These are phyloP conservation scores for Podila clonocystis DNA, from an alignment of 192 early-diverging fungal genomes.

Conservation along the genomic window DNA sequence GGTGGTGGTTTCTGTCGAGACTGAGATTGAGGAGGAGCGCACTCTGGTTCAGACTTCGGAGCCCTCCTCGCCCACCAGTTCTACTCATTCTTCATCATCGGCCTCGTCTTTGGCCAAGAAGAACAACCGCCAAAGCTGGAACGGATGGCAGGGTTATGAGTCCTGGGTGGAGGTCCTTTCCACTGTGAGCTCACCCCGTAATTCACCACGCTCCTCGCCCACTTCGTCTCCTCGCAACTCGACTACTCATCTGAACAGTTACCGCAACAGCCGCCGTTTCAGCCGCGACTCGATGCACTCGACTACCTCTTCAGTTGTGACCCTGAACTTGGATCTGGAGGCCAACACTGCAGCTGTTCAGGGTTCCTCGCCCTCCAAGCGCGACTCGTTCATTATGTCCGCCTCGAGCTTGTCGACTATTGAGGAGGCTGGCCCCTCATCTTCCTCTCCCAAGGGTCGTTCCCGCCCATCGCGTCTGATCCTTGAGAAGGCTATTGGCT, in stretches of 20 bases:
- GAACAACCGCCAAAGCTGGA: slow-evolving; percentile 43
- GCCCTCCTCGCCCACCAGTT: slow-evolving; percentile 27
- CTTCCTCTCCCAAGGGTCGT: slow-evolving; percentile 22
- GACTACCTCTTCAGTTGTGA: slow-evolving; percentile 8
- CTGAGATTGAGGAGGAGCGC: slow-evolving; percentile 24
- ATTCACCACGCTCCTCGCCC: slow-evolving; percentile 33
- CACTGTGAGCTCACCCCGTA: slow-evolving; percentile 35
- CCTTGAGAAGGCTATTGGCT: slow-evolving; percentile 13
- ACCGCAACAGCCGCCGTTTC: slow-evolving; percentile 15
- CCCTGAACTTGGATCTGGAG: slow-evolving; percentile 40
- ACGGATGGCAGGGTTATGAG: slow-evolving; percentile 50
- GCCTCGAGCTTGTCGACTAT: slow-evolving; percentile 5
- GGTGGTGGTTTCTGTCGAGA: slow-evolving; percentile 7
- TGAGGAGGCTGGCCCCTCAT: slow-evolving; percentile 2
- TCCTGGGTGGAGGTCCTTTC: slow-evolving; percentile 42
- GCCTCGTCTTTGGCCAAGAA: slow-evolving; percentile 14
- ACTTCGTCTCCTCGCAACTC: slow-evolving; percentile 33
- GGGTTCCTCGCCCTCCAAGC: slow-evolving; percentile 14
- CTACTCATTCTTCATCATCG: neutral
- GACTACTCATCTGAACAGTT: slow-evolving; percentile 13
- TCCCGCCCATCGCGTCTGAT: slow-evolving; percentile 33
- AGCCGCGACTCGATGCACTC: slow-evolving; percentile 41
- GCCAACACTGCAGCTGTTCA: slow-evolving; percentile 18
- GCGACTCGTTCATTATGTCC: slow-evolving; percentile 16
- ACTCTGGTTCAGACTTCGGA: slow-evolving; percentile 8